A percentile compares a stretch with the other conserved stretches of the same genome.
These are phyloP conservation scores for Alternaria metachromatica DNA, from an alignment of 2,329 filamentous ascomycete genomes.

Conservation along the genomic window DNA sequence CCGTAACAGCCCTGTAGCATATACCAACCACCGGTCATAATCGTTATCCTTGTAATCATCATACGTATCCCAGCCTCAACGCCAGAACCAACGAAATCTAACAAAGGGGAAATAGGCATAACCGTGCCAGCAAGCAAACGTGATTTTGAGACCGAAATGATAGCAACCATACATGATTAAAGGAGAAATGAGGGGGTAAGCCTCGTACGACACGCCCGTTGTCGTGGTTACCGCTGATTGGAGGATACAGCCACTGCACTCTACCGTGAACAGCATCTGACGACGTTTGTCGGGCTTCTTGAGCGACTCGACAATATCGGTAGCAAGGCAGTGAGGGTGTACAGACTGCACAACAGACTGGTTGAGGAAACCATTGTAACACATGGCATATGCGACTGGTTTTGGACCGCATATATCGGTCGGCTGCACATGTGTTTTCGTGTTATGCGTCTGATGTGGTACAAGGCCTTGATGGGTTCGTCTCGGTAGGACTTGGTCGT, in stretches of 20 bases:
- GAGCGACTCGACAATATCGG: neutral
- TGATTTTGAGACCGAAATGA: too few species aligned
- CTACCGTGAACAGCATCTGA: neutral
- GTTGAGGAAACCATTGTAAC: neutral
- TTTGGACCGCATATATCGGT: neutral
- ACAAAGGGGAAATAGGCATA: too few species aligned
- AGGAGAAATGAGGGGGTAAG: neutral
- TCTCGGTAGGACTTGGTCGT: neutral
- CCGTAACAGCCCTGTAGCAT: neutral
- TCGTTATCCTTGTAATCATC: neutral
- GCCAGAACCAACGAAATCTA: too few species aligned
- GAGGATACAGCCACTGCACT: neutral
- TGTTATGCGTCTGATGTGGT: neutral
- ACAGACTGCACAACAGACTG: neutral
- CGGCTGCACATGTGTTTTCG: neutral
- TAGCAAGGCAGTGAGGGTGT: neutral
- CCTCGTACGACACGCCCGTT: neutral
- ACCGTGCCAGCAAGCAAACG: neutral
- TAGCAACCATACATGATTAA: too few species aligned
- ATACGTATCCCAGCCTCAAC: neutral
- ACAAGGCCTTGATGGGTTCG: neutral
- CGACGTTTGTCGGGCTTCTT: neutral
- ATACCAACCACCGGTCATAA: neutral
- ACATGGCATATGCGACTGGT: neutral
- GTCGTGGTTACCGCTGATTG: neutral